Base-by-base conservation (phyloP, 2,329 filamentous ascomycete species). In the Xylariales sp. region DNA sequence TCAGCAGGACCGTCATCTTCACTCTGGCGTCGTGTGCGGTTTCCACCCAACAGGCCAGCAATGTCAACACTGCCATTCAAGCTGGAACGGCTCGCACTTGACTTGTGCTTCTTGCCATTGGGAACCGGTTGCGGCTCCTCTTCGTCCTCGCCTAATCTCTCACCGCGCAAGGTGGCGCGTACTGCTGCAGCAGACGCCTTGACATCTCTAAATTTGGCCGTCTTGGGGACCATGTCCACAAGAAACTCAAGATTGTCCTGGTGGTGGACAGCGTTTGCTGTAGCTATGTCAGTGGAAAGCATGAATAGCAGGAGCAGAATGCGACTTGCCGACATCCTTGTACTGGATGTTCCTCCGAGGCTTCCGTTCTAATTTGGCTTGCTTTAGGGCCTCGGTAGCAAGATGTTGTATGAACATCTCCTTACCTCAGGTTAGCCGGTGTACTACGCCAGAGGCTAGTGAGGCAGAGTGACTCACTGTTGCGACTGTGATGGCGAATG, bases 401-500 rank as follows among this genome's bases (percentile, higher is more conserved):
- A 98, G 78, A 62, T 97, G 86, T 62, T 95, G 88, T 51, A 98
- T 84, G 68, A 98, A 97, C 76, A 95, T 83, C 67, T 98, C 93
- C 84, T 90, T 43, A 14, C 3, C 4, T 6, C 18, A 12, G 8
- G 20, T 22, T 37, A 10, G 4, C 22, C 11, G 22, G 24, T 19
- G 3, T 8, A 14, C 10, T 28, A 29, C 10, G 6, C 31, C 11
- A 32, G 20, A 41, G 27, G 16, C 18, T 14, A 5, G 31, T 10
- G 24, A 2, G 20, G 14, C n/a, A 28, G 21, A 20, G 18, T 16
- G 29, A 59, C 75, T 50, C 64, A 87, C 86, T 3, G 93, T 90
- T 16, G 93, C 93, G 46, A 95, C 76, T 1, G 91, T 90, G 55
- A 97, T 94, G 43, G 91, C 82, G 62, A 97, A 97, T 15, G 90